A percentile compares a stretch with the other conserved stretches of the same genome.
These are phyloP conservation scores for Venturia aucupariae DNA, from an alignment of 2,329 filamentous ascomycete genomes.

Conservation along the genomic window DNA sequence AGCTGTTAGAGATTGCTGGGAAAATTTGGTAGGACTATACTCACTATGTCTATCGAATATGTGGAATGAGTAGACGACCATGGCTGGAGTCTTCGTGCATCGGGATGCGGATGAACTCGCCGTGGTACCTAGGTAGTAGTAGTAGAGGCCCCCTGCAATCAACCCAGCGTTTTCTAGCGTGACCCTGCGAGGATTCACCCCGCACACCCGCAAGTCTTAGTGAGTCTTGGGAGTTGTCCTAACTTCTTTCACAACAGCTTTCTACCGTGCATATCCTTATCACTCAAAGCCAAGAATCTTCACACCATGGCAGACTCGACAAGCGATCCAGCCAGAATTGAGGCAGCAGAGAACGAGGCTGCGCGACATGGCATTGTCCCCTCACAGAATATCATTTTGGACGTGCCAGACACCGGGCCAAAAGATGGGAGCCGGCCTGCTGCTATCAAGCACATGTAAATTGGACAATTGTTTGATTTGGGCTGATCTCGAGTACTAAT, in stretches of 20 bases:
- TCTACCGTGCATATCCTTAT: slow-evolving; percentile 3
- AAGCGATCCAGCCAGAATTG: not conserved
- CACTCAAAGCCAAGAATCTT: not conserved
- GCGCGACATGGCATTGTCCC: slow-evolving; percentile 1
- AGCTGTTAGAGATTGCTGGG: slow-evolving; percentile 9
- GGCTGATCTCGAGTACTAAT: not conserved
- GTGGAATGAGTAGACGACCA: slow-evolving; percentile 97
- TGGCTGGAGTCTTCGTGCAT: slow-evolving; percentile 28
- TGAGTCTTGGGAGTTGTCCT: not conserved
- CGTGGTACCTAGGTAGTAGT: no score
- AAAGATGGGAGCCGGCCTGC: slow-evolving; percentile 32
- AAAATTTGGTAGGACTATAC: slow-evolving; percentile 21
- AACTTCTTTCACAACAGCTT: not conserved
- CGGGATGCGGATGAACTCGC: not conserved
- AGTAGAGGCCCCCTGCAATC: not conserved
- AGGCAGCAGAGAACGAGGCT: not conserved
- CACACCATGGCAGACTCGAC: not conserved
- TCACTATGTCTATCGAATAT: slow-evolving; percentile 98
- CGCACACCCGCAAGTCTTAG: no score
- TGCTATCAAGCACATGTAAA: slow-evolving; percentile 42
- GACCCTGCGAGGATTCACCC: not conserved
- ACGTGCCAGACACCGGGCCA: slow-evolving; percentile 31
- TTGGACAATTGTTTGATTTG: not conserved
- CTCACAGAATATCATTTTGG: slow-evolving; percentile 32
- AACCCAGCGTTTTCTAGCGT: not conserved